Evolutionary conservation across 2,329 filamentous ascomycete genomes (phyloP), one percentile per base, ranked within the genome.

Genomic region (Monosporascus sp.): DNA sequence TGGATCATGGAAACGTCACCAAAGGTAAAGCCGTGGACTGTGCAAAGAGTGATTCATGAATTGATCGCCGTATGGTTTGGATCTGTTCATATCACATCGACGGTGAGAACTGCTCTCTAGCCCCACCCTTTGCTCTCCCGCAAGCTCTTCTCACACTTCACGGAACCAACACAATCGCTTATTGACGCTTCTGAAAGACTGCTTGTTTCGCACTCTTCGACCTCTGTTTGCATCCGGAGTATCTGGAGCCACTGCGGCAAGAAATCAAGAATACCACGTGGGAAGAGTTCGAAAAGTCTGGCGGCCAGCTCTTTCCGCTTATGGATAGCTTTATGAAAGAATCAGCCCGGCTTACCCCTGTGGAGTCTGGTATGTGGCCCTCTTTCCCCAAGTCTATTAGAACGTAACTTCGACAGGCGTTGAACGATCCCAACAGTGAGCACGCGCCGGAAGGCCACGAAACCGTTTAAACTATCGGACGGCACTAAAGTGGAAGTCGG

Each of bases 61-160:
- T 38, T 68, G 1, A 66, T 68, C 51, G 65, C 64, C 7, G 60
- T 68, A 11, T 68, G 65, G 66, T 68, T 68, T 41, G 65, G 66
- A 5, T 65, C 65, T 1, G 61, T 68, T 8, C 66, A 68, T 40
- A 57, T 55, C 6, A 49, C 63, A 5, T 58, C 65, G 2, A 64
- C 61, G 7, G 63, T 63, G 44, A 56, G 55, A 49, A 49, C 8
- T 24, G 17, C 18, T 38, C 7, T 37, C 24, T 24, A n/a, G 9
- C 22, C 22, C 22, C 22, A 24, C 5, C 22, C 22, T 24, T 24
- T 24, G 22, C 22, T 24, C 3, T 22, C 18, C n/a, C n/a, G 15
- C 1, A 37, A n/a, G 11, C 7, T n/a, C 15, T 40, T 40, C 37
- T n/a, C 37, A 40, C 37, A 40, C 7, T 40, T 40, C 37, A n/a